phyloP scores from a whole-genome alignment of 768 basidiomycete genomes.

The Tulasnella sp. region DNA sequence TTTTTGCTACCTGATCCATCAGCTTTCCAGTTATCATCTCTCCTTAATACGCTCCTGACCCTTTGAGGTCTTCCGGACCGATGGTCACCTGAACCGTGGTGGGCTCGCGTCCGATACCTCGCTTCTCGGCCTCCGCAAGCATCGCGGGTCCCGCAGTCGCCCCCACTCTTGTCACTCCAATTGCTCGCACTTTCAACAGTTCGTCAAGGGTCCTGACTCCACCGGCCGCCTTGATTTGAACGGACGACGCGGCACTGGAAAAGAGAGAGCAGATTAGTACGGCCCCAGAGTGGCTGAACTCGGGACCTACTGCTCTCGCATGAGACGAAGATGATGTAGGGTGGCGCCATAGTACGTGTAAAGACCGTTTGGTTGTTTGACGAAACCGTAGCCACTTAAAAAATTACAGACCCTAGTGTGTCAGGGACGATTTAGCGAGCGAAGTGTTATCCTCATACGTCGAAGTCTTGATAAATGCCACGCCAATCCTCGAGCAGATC shows the following conservation, averaged over 20 bases:
- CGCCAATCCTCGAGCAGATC: slow-evolving; percentile 31
- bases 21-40: not conserved
- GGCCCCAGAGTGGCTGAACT: not conserved
- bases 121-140: slow-evolving; percentile 29
- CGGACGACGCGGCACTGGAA: slow-evolving; percentile 15
- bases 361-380: slow-evolving; percentile 30
- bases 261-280: not conserved
- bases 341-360: slow-evolving; percentile 32
- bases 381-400: slow-evolving; percentile 32
- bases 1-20: not conserved
- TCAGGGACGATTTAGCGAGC: not conserved
- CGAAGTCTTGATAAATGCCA: slow-evolving; percentile 33
- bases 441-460: slow-evolving; percentile 17
- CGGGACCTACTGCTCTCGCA: slow-evolving; percentile 30
- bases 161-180: slow-evolving; percentile 31
- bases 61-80: not conserved
- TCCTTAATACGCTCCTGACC: not conserved
- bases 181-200: slow-evolving; percentile 30
- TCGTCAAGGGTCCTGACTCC: slow-evolving; percentile 33
- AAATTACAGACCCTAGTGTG: not conserved
- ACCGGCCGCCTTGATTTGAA: slow-evolving; percentile 33
- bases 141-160: slow-evolving; percentile 31
- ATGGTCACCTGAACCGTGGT: slow-evolving; percentile 29
- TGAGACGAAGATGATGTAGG: slow-evolving; percentile 30
- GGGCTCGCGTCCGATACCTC: slow-evolving; percentile 30